phyloP scores from a whole-genome alignment of 768 basidiomycete genomes.

The Lyophyllum atratum region DNA sequence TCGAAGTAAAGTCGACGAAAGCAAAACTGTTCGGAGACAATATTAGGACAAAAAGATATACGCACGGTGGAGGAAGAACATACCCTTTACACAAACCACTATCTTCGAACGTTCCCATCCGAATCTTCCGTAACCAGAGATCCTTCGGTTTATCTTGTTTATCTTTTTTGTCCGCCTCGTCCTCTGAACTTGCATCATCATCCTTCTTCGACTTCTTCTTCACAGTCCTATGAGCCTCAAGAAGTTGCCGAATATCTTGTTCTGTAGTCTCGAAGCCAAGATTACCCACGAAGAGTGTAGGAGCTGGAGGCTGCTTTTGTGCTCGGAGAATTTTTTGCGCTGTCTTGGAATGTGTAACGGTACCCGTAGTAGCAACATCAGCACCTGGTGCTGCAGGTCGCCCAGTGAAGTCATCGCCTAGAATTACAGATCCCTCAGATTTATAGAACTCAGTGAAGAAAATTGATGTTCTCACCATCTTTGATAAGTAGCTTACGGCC shows the following conservation, averaged over 20 bases:
- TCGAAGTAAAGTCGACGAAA: constrained; percentile 87
- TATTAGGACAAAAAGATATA: background rate
- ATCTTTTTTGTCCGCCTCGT: constrained; percentile 29
- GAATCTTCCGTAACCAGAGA: constrained; percentile 74
- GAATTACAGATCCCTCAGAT: background rate
- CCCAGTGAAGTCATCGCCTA: constrained; percentile 76
- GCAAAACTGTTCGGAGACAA: constrained; percentile 68
- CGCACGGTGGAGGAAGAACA: constrained; percentile 14
- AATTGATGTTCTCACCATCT: constrained; percentile 58
- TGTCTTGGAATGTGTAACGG: constrained; percentile 56
- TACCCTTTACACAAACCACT: constrained; percentile 96
- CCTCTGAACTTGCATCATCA: constrained; percentile 27
- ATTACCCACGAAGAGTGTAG: constrained; percentile 92
- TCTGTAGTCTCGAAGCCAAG: constrained; percentile 90
- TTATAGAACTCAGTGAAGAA: background rate
- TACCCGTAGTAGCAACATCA: constrained; percentile 31
- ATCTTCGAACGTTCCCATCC: constrained; percentile 97
- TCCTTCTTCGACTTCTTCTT: constrained; percentile 29
- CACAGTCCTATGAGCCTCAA: constrained; percentile 65
- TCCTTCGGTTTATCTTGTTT: constrained; percentile 35
- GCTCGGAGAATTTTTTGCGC: constrained; percentile 74
- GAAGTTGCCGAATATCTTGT: constrained; percentile 66
- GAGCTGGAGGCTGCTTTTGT: constrained; percentile 83
- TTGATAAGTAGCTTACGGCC: constrained; percentile 93
- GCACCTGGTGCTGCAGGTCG: constrained; percentile 53